Conservation (phyloP, 139 green algal genomes). For the Dunaliella sp. region DNA sequence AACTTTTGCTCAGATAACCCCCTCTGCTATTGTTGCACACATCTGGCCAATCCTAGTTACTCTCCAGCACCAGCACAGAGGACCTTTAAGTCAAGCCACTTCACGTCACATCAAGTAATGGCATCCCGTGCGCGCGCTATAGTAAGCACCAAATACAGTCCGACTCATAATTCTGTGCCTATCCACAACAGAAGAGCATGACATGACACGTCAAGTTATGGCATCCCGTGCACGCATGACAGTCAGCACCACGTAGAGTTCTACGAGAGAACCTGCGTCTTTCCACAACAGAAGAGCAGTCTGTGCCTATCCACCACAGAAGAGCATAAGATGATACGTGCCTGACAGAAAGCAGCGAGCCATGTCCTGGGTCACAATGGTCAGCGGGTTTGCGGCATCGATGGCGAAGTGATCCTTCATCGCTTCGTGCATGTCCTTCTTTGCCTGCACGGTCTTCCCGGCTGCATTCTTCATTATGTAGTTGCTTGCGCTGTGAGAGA, state of each 20-base stretch:
- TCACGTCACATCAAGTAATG: no score
- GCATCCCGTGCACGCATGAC: not conserved
- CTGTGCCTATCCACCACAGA: not conserved
- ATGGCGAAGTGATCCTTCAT: conserved; percentile 52
- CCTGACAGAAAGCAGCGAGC: conserved; percentile 60
- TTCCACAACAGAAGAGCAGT: not conserved
- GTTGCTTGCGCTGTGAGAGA: conserved; percentile 13
- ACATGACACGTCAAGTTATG: not conserved
- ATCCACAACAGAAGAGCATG: no score
- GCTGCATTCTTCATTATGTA: not conserved
- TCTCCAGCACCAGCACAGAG: no score
- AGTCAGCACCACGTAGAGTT: not conserved
- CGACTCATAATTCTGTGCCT: no score
- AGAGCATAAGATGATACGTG: not conserved
- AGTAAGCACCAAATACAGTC: no score
- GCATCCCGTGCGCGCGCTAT: no score
- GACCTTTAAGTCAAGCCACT: no score
- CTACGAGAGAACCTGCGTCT: not conserved
- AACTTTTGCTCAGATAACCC: no score
- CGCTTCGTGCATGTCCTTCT: conserved; percentile 16
- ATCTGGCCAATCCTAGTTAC: no score
- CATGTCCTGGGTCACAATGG: conserved; percentile 65
- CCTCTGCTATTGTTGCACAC: no score
- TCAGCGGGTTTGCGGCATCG: conserved; percentile 52
- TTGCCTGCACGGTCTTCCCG: not conserved